Percentiles rank a stretch among this genome's conserved stretches.
Evolutionary conservation across 108 stramenopile species (phyloP).

Genomic region (Cyclotella atomus): DNA sequence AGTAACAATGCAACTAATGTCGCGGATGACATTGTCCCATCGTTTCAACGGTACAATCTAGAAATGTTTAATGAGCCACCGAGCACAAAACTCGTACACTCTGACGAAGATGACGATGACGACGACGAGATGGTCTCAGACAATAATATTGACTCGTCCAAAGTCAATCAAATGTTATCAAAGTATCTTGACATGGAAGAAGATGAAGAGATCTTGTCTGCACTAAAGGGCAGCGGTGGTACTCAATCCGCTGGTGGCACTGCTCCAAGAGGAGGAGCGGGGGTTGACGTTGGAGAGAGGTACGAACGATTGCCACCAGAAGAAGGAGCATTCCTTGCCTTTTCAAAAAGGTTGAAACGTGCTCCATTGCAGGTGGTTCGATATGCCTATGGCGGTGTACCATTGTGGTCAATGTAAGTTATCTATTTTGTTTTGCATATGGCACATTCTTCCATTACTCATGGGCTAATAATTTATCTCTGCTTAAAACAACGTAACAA

Average conservation of each 20-base stretch:
- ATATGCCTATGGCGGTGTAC: conserved; percentile 78
- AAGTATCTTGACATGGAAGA: conserved; percentile 88
- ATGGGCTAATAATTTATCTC: too few species aligned
- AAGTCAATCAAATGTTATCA: conserved; percentile 79
- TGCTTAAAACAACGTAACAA: too few species aligned
- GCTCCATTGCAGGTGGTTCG: conserved; percentile 79
- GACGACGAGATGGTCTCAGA: conserved; percentile 65
- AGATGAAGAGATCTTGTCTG: conserved; percentile 75
- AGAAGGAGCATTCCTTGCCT: conserved; percentile 70
- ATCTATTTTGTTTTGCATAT: neutral
- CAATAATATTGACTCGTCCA: conserved; percentile 56
- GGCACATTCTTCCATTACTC: too few species aligned
- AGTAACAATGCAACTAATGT: neutral
- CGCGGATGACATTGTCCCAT: neutral
- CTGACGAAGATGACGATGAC: conserved; percentile 53
- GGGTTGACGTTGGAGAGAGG: conserved; percentile 51
- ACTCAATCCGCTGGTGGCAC: neutral
- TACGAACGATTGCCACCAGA: conserved; percentile 76
- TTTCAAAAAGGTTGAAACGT: conserved; percentile 71
- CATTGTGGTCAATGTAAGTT: conserved; percentile 84
- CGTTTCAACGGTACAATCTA: conserved; percentile 54
- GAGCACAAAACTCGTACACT: neutral
- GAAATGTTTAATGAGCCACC: conserved; percentile 63
- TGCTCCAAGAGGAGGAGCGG: neutral
- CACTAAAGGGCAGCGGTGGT: conserved; percentile 42